These are phyloP conservation scores for Talaromyces stipitatus DNA, from an alignment of 495 filamentous ascomycete genomes.

Conservation along the genomic window DNA sequence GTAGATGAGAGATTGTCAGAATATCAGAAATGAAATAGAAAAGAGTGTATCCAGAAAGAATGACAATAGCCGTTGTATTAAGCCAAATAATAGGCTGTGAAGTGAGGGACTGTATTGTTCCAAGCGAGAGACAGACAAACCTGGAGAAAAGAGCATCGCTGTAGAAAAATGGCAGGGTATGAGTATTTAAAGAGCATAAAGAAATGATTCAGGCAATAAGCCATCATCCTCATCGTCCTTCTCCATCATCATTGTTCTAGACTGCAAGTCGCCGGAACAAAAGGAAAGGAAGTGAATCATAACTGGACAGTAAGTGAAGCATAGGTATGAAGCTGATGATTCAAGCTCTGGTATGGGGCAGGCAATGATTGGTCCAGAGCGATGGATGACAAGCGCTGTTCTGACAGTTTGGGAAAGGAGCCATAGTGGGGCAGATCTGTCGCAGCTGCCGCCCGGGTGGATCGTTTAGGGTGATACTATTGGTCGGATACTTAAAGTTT, in stretches of 20 bases:
- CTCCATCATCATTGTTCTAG: not conserved
- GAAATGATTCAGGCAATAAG: not conserved
- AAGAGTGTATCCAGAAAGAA: not conserved
- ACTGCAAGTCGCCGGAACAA: not conserved
- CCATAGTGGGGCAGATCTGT: not conserved
- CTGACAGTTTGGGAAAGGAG: not conserved
- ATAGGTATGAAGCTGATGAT: not conserved
- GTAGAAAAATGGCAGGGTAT: not conserved
- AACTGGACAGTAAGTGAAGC: not conserved
- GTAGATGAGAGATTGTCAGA: not conserved
- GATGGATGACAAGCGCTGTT: not conserved
- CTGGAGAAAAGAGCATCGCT: not conserved
- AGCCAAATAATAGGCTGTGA: not conserved
- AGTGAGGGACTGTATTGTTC: not conserved
- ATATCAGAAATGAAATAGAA: not conserved
- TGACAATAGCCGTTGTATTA: not conserved
- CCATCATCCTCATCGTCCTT: not conserved
- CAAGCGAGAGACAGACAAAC: not conserved
- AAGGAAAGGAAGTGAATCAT: not conserved
- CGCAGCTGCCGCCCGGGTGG: not conserved
- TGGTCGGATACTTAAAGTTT: not conserved
- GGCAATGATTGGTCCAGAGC: slow-evolving; percentile 1
- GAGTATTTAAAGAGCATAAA: not conserved
- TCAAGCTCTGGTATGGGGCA: not conserved
- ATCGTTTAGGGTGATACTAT: not conserved